phyloP scores from a whole-genome alignment of 2,329 filamentous ascomycete species.

The Zelopaecilomyces penicillatus region DNA sequence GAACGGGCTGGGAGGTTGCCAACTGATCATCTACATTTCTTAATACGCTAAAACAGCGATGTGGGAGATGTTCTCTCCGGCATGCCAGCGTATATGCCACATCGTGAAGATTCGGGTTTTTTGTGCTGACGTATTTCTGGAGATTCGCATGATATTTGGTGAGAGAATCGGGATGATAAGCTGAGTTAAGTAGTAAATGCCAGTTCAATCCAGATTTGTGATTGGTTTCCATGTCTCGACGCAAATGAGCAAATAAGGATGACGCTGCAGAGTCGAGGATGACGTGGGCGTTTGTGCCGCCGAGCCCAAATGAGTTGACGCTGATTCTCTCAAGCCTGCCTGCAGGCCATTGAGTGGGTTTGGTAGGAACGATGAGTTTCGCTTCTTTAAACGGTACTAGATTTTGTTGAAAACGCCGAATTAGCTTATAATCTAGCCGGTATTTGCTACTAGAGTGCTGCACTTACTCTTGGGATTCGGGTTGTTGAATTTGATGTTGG shows the following conservation, averaged over 20 bases:
- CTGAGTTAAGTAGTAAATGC: slow-evolving; percentile 3
- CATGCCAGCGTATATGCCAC: background rate
- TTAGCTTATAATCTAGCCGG: background rate
- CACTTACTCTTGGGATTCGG: slow-evolving; percentile 3
- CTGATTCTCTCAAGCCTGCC: slow-evolving; percentile 8
- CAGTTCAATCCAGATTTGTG: slow-evolving; percentile 6
- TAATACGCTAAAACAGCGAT: background rate
- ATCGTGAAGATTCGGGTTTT: slow-evolving; percentile 3
- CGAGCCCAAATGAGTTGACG: slow-evolving; percentile 17
- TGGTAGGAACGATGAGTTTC: slow-evolving; percentile 12
- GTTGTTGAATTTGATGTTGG: background rate
- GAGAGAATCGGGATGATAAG: background rate
- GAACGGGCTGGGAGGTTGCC: background rate
- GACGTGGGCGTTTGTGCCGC: slow-evolving; percentile 15
- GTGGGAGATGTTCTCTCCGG: background rate
- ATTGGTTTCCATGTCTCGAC: background rate
- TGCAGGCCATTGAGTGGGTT: slow-evolving; percentile 10
- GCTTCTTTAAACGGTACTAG: too few species aligned
- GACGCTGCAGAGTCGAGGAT: slow-evolving; percentile 10
- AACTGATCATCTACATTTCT: background rate
- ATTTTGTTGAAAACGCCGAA: too few species aligned
- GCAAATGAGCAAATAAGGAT: background rate
- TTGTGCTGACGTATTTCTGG: background rate
- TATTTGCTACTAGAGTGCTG: background rate
- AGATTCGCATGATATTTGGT: background rate